Conservation (phyloP, 139 green algal species). For the Chlamydomonas schloesseri region DNA sequence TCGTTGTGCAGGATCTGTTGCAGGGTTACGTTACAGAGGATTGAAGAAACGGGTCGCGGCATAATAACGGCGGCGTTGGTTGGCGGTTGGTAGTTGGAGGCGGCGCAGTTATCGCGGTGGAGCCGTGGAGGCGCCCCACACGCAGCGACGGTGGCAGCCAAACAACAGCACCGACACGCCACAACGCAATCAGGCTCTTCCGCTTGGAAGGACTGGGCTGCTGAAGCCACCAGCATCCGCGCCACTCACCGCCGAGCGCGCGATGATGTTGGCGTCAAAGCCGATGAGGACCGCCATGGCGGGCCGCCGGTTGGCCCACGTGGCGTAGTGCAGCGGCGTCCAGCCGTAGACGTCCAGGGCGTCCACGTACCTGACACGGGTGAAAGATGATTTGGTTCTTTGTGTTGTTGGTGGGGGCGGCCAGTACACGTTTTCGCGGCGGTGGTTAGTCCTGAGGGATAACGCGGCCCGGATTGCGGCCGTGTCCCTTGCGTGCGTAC, state of each 20-base stretch:
- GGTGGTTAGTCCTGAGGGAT: not conserved
- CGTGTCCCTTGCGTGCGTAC: not conserved
- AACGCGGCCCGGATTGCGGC: not conserved
- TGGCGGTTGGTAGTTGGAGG: no score
- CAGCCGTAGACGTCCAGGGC: constrained; percentile 35
- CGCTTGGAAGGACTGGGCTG: no score
- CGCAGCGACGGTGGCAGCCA: no score
- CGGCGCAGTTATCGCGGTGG: no score
- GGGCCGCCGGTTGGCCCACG: not conserved
- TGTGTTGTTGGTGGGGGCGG: not conserved
- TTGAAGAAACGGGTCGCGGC: no score
- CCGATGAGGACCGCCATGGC: constrained; percentile 31
- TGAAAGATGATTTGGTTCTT: no score
- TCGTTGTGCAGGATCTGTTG: constrained; percentile 1
- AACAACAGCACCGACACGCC: no score
- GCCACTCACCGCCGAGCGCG: not conserved
- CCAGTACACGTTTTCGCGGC: not conserved
- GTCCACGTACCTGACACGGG: constrained; percentile 39
- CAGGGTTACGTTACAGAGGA: no score
- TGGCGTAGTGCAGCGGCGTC: constrained; percentile 49
- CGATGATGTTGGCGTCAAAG: constrained; percentile 52
- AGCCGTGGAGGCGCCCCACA: no score
- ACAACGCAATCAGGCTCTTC: no score
- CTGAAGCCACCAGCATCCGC: no score
- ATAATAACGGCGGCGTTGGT: no score